A percentile compares a stretch with the other conserved stretches of the same genome.
Evolutionary conservation across 805 yeast genomes (phyloP).

Genomic region (Candida orba): DNA sequence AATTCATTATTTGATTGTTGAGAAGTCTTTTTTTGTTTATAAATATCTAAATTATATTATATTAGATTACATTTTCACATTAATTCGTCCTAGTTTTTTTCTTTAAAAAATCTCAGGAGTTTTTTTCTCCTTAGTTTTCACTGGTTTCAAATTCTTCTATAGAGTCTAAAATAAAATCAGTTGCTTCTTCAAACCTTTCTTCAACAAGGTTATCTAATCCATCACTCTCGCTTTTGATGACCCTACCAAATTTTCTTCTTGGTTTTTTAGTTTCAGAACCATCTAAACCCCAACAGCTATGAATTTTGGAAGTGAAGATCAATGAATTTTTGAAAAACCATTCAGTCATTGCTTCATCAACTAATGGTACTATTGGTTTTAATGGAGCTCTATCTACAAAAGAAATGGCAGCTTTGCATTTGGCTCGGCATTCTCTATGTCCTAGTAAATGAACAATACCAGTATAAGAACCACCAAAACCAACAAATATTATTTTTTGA

Average conservation of each 20-base stretch:
- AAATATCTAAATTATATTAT: too few species aligned
- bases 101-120: not conserved
- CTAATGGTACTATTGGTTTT: constrained; percentile 73
- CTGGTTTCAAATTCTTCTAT: constrained; percentile 58
- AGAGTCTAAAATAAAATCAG: constrained; percentile 76
- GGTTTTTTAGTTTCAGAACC: constrained; percentile 56
- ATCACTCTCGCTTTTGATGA: constrained; percentile 62
- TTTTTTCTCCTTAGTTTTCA: constrained; percentile 1
- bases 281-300: constrained; percentile 71
- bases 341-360: constrained; percentile 84
- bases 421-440: constrained; percentile 60
- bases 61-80: not conserved
- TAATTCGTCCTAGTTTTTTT: not conserved
- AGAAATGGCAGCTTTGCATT: constrained; percentile 63
- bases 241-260: constrained; percentile 87
- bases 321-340: constrained; percentile 88
- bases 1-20: too few species aligned
- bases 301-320: constrained; percentile 66
- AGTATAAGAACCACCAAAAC: constrained; percentile 84
- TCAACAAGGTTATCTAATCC: constrained; percentile 70
- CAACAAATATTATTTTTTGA: constrained; percentile 68
- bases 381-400: constrained; percentile 64
- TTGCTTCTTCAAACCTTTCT: constrained; percentile 79
- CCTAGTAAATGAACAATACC: constrained; percentile 84
- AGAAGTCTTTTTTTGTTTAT: too few species aligned